phyloP scores from a whole-genome alignment of 306 rosid genomes.

The Vigna radiata region DNA sequence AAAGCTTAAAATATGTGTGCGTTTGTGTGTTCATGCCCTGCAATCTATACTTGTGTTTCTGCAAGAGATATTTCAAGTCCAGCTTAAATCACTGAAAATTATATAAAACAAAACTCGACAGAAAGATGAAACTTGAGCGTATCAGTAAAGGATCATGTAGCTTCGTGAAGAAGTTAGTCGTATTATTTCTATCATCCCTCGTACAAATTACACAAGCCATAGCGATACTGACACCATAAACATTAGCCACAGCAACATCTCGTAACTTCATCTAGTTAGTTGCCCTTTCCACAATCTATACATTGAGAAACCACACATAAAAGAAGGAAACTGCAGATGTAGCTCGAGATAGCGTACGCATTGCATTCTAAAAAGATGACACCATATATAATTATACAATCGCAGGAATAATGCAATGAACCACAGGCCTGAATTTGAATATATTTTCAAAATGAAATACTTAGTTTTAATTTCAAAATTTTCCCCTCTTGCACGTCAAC shows the following conservation, averaged over 20 bases:
- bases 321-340: background rate
- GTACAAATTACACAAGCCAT: background rate
- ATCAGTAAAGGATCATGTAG: slow-evolving; percentile 10
- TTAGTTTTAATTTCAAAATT: background rate
- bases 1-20: background rate
- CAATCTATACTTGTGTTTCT: background rate
- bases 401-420: background rate
- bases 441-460: background rate
- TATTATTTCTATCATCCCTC: slow-evolving; percentile 3
- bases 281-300: slow-evolving; percentile 8
- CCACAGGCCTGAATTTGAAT: background rate
- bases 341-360: background rate
- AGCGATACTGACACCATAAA: background rate
- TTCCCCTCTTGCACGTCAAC: background rate
- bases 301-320: background rate
- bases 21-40: background rate
- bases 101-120: slow-evolving; percentile 3
- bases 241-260: background rate
- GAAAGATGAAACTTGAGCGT: slow-evolving; percentile 6
- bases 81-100: slow-evolving; percentile 4
- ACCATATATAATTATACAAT: background rate
- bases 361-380: background rate
- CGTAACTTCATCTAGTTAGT: background rate
- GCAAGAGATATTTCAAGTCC: background rate
- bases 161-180: background rate